These are phyloP conservation scores for Aspergillus eucalypticola DNA, from an alignment of 2,329 filamentous ascomycete genomes.

Conservation along the genomic window DNA sequence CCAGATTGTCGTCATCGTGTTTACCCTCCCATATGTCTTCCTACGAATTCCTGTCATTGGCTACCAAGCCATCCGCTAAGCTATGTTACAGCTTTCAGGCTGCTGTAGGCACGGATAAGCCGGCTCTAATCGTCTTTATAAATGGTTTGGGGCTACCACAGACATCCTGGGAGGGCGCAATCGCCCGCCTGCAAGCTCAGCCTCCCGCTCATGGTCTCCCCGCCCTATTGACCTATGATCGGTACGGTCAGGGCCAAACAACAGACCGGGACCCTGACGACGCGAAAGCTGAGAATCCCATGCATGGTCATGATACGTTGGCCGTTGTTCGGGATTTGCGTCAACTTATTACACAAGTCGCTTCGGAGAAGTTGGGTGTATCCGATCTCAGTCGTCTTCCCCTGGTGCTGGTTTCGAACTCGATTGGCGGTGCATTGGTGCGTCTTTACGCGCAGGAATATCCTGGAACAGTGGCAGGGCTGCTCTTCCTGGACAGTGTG, in stretches of 20 bases:
- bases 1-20: too few relatives aligned
- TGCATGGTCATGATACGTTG: neutral
- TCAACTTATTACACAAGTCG: constrained; percentile 46
- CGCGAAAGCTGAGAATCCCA: constrained; percentile 30
- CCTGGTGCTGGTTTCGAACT: constrained; percentile 52
- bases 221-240: constrained; percentile 57
- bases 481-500: constrained; percentile 59
- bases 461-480: constrained; percentile 46
- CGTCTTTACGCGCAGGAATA: constrained; percentile 54
- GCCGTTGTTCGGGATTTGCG: constrained; percentile 36
- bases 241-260: constrained; percentile 57
- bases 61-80: constrained; percentile 18
- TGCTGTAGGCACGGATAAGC: constrained; percentile 5
- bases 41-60: neutral
- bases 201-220: constrained; percentile 33
- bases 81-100: constrained; percentile 19
- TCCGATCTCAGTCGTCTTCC: constrained; percentile 24
- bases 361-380: constrained; percentile 30
- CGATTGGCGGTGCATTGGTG: constrained; percentile 54
- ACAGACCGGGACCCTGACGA: constrained; percentile 49
- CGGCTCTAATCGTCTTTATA: constrained; percentile 43
- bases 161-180: constrained; percentile 40
- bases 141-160: constrained; percentile 47
- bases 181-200: constrained; percentile 26
- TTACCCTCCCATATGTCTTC: too few relatives aligned